phyloP scores from a whole-genome alignment of 768 basidiomycete species.

The Mycena epipterygia region DNA sequence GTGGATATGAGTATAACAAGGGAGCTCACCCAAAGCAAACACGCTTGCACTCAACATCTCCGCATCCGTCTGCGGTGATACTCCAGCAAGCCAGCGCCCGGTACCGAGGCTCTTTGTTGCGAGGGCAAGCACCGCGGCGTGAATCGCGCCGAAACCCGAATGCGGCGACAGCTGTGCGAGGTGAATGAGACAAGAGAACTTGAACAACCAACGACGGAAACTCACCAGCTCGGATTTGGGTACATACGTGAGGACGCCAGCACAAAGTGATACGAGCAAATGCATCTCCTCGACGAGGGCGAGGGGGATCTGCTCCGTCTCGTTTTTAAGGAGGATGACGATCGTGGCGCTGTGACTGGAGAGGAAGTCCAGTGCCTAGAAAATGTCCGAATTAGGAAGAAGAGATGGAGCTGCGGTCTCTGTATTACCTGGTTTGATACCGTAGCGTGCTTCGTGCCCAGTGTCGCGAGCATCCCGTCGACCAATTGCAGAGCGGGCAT shows the following conservation, averaged over 20 bases:
- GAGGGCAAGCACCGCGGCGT: conserved; percentile 81
- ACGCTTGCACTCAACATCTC: conserved; percentile 71
- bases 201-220: conserved; percentile 14
- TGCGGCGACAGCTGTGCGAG: conserved; percentile 64
- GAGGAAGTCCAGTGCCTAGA: conserved; percentile 84
- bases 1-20: not conserved
- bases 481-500: conserved; percentile 90
- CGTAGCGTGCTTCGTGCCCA: conserved; percentile 77
- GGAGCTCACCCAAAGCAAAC: conserved; percentile 65
- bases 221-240: conserved; percentile 85
- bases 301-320: conserved; percentile 71
- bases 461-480: conserved; percentile 80
- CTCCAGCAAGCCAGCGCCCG: conserved; percentile 67
- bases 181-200: conserved; percentile 20
- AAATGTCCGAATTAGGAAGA: conserved; percentile 1
- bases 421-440: conserved; percentile 80
- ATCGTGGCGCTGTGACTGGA: conserved; percentile 88
- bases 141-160: conserved; percentile 89
- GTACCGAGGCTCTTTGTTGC: conserved; percentile 78
- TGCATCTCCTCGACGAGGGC: conserved; percentile 84
- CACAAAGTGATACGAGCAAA: conserved; percentile 80
- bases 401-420: conserved; percentile 25
- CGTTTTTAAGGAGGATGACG: conserved; percentile 84
- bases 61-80: conserved; percentile 75
- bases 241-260: conserved; percentile 76